These are phyloP conservation scores for Blastocystis sp. DNA, from an alignment of 352 stramenopile genomes.

Conservation along the genomic window DNA sequence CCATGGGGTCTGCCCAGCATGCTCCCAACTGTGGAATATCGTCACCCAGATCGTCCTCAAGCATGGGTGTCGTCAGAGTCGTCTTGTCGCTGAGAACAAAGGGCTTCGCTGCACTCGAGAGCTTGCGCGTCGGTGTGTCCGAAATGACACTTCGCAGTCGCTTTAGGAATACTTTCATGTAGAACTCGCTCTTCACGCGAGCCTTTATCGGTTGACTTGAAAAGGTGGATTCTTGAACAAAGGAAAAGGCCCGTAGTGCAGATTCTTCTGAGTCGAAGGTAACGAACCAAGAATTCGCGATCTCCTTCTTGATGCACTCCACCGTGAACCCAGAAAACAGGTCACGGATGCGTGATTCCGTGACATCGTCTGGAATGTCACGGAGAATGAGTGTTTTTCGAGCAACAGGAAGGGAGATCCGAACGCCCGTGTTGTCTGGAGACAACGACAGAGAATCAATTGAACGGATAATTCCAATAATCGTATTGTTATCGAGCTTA, in stretches of 20 bases:
- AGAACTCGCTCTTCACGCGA: conserved; percentile 50
- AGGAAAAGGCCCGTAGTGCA: background rate
- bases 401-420: conserved; percentile 31
- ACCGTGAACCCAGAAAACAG: conserved; percentile 29
- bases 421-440: conserved; percentile 14
- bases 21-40: background rate
- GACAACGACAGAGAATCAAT: conserved; percentile 7
- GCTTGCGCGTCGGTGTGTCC: background rate
- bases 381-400: conserved; percentile 51
- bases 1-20: background rate
- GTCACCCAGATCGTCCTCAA: background rate
- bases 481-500: background rate
- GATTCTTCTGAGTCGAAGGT: background rate
- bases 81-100: background rate
- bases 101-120: background rate
- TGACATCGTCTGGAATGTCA: conserved; percentile 1
- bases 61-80: background rate
- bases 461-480: conserved; percentile 7
- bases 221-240: background rate
- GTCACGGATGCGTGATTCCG: background rate
- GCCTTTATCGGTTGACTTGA: background rate
- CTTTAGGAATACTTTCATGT: conserved; percentile 45
- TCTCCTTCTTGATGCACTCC: conserved; percentile 38
- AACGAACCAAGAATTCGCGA: conserved; percentile 44
- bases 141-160: background rate